Evolutionary conservation across 1,284 basidiomycete species (phyloP), one percentile per base, ranked within the genome.

Genomic region (Volvariella surrecta): DNA sequence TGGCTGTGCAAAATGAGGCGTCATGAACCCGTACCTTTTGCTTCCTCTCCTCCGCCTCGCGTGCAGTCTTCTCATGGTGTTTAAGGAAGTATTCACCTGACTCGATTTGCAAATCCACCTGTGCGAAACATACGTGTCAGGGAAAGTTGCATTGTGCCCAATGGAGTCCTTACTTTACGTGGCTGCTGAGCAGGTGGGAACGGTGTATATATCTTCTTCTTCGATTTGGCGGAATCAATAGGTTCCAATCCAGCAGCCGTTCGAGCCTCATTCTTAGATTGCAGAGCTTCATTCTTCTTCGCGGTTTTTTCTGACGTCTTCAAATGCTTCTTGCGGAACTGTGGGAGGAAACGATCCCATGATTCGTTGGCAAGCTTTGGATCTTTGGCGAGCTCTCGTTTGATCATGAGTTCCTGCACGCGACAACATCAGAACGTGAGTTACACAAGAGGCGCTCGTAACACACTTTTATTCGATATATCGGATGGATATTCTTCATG

Each of bases 401-500:
- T 86, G 57, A 99, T 95, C 96, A 99, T 99, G 39, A 99, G 76
- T 66, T 99, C 96, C 89, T 93, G 53, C 39, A 50, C 37, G 37
- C 20, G 6, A 28, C 11, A 11, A 6, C 24, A 38, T 32, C 34
- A 43, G n/a, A n/a, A 40, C 34, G 40, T 1, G 18, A 31, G 43
- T 15, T 42, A 32, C 47, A 45, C 30, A 31, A 39, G 43, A 44
- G 16, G 39, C 22, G n/a, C 17, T 28, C 46, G 48, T 31, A 31
- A 52, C 65, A 19, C 30, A 88, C 90, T 65, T 99, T 99, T 67
- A 99, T 99, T 52, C 94, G 85, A 62, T 99, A 99, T 58, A 99
- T 99, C 2, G 96, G 96, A 58, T 99, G 96, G 42, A 99, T 88
- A 59, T 99, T 99, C 68, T 90, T 95, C 91, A 99, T 96, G 68